Conservation (phyloP, 169 alveolate species). For the Eimeria necatrix region DNA sequence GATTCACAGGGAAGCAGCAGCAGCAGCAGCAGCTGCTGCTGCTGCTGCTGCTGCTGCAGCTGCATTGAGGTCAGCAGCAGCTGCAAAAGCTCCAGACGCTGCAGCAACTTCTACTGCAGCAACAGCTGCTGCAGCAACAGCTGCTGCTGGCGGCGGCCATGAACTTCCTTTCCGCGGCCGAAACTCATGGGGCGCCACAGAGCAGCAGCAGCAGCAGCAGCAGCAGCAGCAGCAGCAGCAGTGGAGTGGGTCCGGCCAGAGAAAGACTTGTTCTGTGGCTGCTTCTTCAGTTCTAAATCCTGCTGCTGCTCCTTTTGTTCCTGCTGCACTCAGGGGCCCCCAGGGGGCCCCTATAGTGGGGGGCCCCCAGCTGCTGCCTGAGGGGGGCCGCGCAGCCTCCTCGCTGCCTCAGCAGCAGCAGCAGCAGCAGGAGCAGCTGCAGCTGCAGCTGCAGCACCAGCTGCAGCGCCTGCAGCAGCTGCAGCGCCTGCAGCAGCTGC, state of each 20-base stretch:
- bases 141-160: not conserved
- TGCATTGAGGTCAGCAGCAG: not conserved
- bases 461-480: not conserved
- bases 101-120: not conserved
- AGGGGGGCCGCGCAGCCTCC: not conserved
- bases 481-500: not conserved
- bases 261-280: not conserved
- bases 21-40: not conserved
- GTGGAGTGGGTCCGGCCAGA: not conserved
- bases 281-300: not conserved
- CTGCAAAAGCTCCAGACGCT: no score
- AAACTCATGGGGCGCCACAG: not conserved
- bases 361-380: no score
- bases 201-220: conserved; percentile 24
- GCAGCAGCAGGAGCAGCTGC: not conserved
- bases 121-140: not conserved
- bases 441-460: not conserved
- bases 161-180: not conserved
- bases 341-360: no score
- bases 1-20: not conserved
- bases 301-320: conserved; percentile 17
- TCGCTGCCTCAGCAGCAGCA: not conserved
- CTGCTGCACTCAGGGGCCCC: not conserved
- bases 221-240: conserved; percentile 7
- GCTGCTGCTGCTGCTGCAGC: conserved; percentile 1